phyloP scores from a whole-genome alignment of 495 filamentous ascomycete species.

The Tuber brumale region DNA sequence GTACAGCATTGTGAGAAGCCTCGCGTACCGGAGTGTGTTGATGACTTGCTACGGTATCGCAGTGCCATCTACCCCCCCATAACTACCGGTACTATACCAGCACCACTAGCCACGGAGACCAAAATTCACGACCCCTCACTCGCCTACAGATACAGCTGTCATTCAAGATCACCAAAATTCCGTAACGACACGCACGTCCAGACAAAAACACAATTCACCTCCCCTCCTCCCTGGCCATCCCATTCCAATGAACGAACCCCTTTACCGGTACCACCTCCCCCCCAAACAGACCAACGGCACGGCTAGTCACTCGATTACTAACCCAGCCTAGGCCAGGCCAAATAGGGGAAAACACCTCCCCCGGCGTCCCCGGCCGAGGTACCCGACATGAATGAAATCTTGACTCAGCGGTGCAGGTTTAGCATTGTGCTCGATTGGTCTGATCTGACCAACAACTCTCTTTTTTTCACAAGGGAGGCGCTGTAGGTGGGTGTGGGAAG shows the following conservation, averaged over 20 bases:
- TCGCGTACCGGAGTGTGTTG: no score
- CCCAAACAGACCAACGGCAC: background rate
- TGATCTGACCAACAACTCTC: background rate
- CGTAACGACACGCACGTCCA: no score
- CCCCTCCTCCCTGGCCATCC: background rate
- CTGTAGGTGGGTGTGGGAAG: background rate
- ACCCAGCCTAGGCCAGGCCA: background rate
- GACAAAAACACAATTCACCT: background rate
- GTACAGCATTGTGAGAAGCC: no score
- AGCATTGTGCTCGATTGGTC: background rate
- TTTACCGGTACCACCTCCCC: background rate
- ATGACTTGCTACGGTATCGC: no score
- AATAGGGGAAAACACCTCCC: background rate
- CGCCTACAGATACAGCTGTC: background rate
- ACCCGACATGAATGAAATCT: background rate
- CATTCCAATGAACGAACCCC: background rate
- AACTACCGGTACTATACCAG: no score
- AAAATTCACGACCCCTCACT: slow-evolving; percentile 1
- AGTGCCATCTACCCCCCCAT: no score
- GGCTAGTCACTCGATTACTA: background rate
- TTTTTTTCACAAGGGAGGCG: background rate
- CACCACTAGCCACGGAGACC: background rate
- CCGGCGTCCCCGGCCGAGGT: background rate
- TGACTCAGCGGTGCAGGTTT: background rate
- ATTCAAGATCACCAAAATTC: background rate